These are phyloP conservation scores for Botrytis hyacinthi DNA, from an alignment of 2,329 filamentous ascomycete species.

Conservation along the genomic window DNA sequence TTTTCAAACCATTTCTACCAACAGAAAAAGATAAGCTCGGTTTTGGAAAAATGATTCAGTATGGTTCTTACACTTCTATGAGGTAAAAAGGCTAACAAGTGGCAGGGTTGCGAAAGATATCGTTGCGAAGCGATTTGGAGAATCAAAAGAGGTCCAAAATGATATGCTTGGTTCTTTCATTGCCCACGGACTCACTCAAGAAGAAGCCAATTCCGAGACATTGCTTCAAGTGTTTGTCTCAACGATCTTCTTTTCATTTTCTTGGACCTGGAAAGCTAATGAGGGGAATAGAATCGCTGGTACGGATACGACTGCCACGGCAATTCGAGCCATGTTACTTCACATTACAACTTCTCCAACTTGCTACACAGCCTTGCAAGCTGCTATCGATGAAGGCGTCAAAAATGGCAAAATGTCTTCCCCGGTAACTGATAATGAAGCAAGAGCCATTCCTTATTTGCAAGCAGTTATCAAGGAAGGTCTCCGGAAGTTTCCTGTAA, in stretches of 20 bases:
- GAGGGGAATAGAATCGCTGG: conserved; percentile 46
- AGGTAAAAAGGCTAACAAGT: conserved; percentile 15
- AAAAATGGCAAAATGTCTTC: not conserved
- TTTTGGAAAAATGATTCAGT: conserved; percentile 47
- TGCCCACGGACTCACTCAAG: conserved; percentile 27
- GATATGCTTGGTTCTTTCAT: conserved; percentile 55
- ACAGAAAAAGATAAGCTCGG: conserved; percentile 42
- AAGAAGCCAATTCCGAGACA: conserved; percentile 26
- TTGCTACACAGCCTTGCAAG: conserved; percentile 20
- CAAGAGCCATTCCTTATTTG: conserved; percentile 44
- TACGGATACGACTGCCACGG: conserved; percentile 56
- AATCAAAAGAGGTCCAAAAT: conserved; percentile 43
- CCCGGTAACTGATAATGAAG: not conserved
- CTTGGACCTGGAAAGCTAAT: not conserved
- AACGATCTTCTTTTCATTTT: not conserved
- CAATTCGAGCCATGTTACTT: conserved; percentile 41
- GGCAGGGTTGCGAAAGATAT: conserved; percentile 43
- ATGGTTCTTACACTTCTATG: conserved; percentile 26
- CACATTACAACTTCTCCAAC: conserved; percentile 23
- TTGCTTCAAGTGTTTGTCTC: conserved; percentile 28
- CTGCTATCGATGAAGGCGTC: conserved; percentile 16
- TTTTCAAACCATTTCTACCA: conserved; percentile 45
- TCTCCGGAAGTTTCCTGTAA: conserved; percentile 47
- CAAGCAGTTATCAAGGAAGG: conserved; percentile 50
- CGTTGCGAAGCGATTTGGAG: conserved; percentile 47